A percentile compares a stretch with the other conserved stretches of the same genome.
phyloP scores from a whole-genome alignment of 1,284 basidiomycete species.

The Phylloporus sp. region DNA sequence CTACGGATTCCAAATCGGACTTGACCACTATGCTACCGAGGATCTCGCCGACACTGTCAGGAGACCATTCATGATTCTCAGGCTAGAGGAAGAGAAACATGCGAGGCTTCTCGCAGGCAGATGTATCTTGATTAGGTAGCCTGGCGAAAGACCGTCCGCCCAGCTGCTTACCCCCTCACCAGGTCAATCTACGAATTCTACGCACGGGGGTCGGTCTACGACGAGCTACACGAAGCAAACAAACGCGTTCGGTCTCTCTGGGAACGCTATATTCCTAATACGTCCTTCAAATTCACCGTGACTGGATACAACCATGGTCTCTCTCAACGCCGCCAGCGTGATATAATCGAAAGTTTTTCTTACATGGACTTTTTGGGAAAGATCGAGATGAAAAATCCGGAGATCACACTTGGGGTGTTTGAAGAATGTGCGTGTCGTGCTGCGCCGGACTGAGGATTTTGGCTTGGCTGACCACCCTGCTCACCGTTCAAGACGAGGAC shows the following conservation, averaged over 20 bases:
- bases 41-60: conserved; percentile 47
- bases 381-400: conserved; percentile 84
- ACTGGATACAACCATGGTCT: conserved; percentile 80
- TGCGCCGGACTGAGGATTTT: neutral
- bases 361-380: conserved; percentile 87
- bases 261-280: conserved; percentile 61
- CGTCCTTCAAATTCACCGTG: conserved; percentile 84
- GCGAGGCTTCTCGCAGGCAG: conserved; percentile 75
- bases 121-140: conserved; percentile 87
- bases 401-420: conserved; percentile 79
- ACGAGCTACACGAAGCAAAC: conserved; percentile 69
- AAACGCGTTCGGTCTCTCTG: conserved; percentile 54
- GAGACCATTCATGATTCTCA: conserved; percentile 79
- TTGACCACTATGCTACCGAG: conserved; percentile 41
- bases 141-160: no score
- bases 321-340: conserved; percentile 62
- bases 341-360: conserved; percentile 80
- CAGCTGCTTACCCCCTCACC: conserved; percentile 17
- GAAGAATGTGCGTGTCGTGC: conserved; percentile 82
- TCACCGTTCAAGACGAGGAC: conserved; percentile 48
- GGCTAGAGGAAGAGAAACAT: conserved; percentile 73
- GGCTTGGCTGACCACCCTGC: neutral
- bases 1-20: conserved; percentile 56
- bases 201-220: conserved; percentile 69
- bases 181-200: conserved; percentile 84